phyloP scores from a whole-genome alignment of 768 basidiomycete genomes.

The Leccinum truebloodii region DNA sequence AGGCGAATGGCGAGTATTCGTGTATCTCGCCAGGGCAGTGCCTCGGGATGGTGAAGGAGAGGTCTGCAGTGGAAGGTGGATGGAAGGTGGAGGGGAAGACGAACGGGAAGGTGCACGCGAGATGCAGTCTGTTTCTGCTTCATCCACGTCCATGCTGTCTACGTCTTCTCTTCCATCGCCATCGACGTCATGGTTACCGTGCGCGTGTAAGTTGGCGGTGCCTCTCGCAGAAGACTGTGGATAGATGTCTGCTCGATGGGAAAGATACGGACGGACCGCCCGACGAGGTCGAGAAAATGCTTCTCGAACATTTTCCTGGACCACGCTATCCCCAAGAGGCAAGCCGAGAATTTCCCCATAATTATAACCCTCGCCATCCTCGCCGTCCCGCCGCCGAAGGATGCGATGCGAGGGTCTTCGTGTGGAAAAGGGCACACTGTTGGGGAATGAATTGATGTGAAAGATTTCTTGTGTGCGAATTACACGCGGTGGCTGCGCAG shows the following conservation, averaged over 20 bases:
- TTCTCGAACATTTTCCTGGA: slow-evolving; percentile 59
- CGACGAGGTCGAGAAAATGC: slow-evolving; percentile 52
- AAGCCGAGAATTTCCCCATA: slow-evolving; percentile 56
- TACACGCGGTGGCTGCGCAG: slow-evolving; percentile 33
- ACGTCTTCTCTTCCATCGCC: slow-evolving; percentile 36
- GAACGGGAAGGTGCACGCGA: slow-evolving; percentile 49
- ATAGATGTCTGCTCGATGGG: slow-evolving; percentile 26
- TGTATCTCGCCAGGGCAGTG: slow-evolving; percentile 20
- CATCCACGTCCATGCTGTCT: slow-evolving; percentile 52
- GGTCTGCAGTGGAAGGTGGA: slow-evolving; percentile 31
- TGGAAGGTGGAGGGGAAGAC: slow-evolving; percentile 47
- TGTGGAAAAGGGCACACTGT: slow-evolving; percentile 11
- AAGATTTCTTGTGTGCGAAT: slow-evolving; percentile 59
- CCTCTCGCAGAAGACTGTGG: slow-evolving; percentile 23
- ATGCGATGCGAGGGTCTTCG: slow-evolving; percentile 26
- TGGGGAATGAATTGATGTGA: slow-evolving; percentile 34
- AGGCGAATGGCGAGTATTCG: slow-evolving; percentile 21
- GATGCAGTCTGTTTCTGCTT: slow-evolving; percentile 54
- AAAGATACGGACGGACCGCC: slow-evolving; percentile 41
- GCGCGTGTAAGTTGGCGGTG: slow-evolving; percentile 11
- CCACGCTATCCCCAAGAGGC: slow-evolving; percentile 53
- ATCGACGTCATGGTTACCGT: slow-evolving; percentile 25
- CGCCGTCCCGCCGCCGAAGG: slow-evolving; percentile 22
- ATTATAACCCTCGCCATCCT: slow-evolving; percentile 34
- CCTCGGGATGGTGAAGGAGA: slow-evolving; percentile 23